phyloP scores from a whole-genome alignment of 768 basidiomycete genomes.

The Mycena belliarum region DNA sequence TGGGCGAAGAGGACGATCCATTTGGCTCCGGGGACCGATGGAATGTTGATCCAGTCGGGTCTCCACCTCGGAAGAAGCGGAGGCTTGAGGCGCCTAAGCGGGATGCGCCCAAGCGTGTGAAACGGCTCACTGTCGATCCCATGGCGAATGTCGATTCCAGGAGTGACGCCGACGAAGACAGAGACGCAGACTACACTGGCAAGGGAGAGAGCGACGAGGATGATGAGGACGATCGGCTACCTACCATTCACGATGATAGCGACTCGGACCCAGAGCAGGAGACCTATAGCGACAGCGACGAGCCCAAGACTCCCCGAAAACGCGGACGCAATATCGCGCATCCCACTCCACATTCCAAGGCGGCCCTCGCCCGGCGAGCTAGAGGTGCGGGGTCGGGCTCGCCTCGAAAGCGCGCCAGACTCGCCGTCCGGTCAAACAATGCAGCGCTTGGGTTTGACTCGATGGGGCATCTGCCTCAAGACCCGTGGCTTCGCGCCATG shows the following conservation, averaged over 20 bases:
- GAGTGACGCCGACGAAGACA: slow-evolving; percentile 5
- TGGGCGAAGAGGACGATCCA: slow-evolving; percentile 28
- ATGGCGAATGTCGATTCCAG: slow-evolving; percentile 6
- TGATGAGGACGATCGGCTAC: slow-evolving; percentile 27
- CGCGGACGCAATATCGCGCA: slow-evolving; percentile 44
- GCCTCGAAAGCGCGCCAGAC: slow-evolving; percentile 28
- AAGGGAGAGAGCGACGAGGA: slow-evolving; percentile 25
- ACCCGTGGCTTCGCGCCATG: slow-evolving; percentile 88
- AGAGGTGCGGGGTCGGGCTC: slow-evolving; percentile 22
- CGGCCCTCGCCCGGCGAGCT: slow-evolving; percentile 52
- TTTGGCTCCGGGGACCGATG: slow-evolving; percentile 48
- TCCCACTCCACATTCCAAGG: slow-evolving; percentile 79
- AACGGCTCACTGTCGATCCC: slow-evolving; percentile 6
- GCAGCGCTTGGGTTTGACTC: slow-evolving; percentile 28
- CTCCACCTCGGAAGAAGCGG: slow-evolving; percentile 18
- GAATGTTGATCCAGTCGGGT: slow-evolving; percentile 41
- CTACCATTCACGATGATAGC: slow-evolving; percentile 24
- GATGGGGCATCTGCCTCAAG: slow-evolving; percentile 57
- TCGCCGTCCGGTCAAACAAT: slow-evolving; percentile 9
- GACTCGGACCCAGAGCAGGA: slow-evolving; percentile 27
- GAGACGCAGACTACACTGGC: slow-evolving; percentile 4
- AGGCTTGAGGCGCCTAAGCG: slow-evolving; percentile 10
- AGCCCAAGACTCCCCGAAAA: slow-evolving; percentile 48
- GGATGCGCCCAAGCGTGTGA: slow-evolving; percentile 6
- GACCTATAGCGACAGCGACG: slow-evolving; percentile 29